Evolutionary conservation across 1,284 basidiomycete species (phyloP), one percentile per base, ranked within the genome.

Genomic region (Bjerkandera adusta): DNA sequence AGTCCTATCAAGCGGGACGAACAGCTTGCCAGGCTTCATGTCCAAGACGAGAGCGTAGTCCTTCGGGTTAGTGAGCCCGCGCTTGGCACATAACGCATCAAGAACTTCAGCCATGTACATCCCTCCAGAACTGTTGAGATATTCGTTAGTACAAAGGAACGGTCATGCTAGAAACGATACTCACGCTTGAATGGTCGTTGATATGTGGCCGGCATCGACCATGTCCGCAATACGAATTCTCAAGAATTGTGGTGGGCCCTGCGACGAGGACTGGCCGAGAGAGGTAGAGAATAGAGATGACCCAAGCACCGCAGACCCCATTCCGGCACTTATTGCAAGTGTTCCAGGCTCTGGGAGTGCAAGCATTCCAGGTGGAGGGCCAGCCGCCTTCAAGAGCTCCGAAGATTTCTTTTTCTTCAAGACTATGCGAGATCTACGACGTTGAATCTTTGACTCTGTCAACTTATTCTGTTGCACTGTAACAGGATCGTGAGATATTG

Each of bases 91-190:
- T 2, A 95, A 81, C 18, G 83, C 72, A 56, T 97, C 95, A 30
- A 98, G 79, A 1, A 95, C 90, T 66, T 99, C 95, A 47, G 93
- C 90, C 76, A 98, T 87, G 66, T 97, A 99, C 86, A 92, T 97
- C n/a, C 92, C 93, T 12, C 88, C 80, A 3, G 92, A 87, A 1
- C 91, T 94, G 53, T n/a, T n/a, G n/a, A n/a, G n/a, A n/a, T n/a
- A n/a, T n/a, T n/a, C 7, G 16, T 20, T 18, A 45, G 34, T 40
- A 37, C 20, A 8, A 2, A 6, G 27, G 29, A 18, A 16, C n/a
- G n/a, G n/a, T n/a, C n/a, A n/a, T n/a, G n/a, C n/a, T n/a, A n/a
- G n/a, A 34, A 13, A 20, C 21, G 36, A 22, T 1, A 71, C 88
- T 44, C 75, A 94, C 90, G 91, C 92, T 37, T 83, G 85, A 55